Evolutionary conservation across 306 rosid species (phyloP), one percentile per base, ranked within the genome.

Genomic region (Pyrus betulifolia): DNA sequence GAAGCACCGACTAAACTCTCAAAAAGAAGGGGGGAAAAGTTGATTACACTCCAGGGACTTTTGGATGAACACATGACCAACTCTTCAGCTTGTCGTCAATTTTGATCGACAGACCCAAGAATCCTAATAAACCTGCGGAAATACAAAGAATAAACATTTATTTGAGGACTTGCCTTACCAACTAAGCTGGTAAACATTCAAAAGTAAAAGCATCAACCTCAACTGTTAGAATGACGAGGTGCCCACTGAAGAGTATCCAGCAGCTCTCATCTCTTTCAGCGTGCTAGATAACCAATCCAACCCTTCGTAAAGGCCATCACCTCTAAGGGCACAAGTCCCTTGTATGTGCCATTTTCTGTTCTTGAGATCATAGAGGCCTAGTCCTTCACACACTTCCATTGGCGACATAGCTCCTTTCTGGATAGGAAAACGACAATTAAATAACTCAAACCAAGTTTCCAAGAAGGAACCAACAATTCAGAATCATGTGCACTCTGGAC

Each of bases 341-440:
- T 94, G 98, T 78, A 94, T 89, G 86, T 94, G 98, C 97, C 98
- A 94, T 85, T 92, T 94, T 85, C 98, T 85, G 80, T 92, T 89
- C 87, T 80, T 94, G 57, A 94, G 92, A 82, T 92, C 96, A 49
- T 92, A 90, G 42, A 94, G 93, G 52, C 98, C 97, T 15, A 94
- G 84, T 80, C 98, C 98, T 84, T 94, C 91, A 62, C 98, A 89
- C 79, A 90, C 91, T 94, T 94, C 98, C 98, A 79, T 88, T 11
- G 98, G 91, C 1, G 94, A 69, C 98, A 94, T 94, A 6, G 98
- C 98, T 55, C 98, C 97, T 85, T 84, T 94, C 97, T 94, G 78
- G 54, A 76, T 40, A 44, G 8, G 17, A 12, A 73, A 15, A 63
- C 1, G 17, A 58, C 18, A 55, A 45, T 46, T 12, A 61, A 61